Evolutionary conservation across 495 filamentous ascomycete genomes (phyloP).

Genomic region (Trichocladium antarcticum): DNA sequence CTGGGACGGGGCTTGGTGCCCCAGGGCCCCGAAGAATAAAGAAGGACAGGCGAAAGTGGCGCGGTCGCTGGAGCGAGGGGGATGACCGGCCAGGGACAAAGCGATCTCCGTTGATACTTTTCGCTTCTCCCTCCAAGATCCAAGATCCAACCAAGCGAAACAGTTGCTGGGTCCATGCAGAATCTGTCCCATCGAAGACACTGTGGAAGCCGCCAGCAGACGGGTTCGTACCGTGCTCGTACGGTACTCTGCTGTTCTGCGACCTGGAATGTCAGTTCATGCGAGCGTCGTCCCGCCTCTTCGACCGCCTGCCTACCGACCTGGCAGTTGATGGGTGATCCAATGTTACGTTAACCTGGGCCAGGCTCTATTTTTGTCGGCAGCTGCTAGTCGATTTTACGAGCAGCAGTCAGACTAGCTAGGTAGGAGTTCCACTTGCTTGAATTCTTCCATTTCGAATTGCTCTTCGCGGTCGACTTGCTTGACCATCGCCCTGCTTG

Average conservation of each 20-base stretch:
- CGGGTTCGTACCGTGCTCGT: not conserved
- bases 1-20: not conserved
- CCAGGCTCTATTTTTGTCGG: no score
- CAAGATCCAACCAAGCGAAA: not conserved
- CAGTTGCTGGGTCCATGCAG: slow-evolving; percentile 1
- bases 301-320: not conserved
- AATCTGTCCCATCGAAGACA: slow-evolving; percentile 10
- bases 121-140: no score
- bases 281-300: not conserved
- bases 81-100: no score
- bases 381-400: no score
- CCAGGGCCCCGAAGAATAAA: not conserved
- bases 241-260: not conserved
- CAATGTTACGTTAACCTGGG: not conserved
- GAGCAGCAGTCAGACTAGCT: no score
- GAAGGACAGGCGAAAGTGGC: not conserved
- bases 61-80: no score
- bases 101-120: no score
- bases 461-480: no score
- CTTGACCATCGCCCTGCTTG: no score
- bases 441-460: no score
- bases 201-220: slow-evolving; percentile 7
- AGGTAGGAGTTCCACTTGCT: no score
- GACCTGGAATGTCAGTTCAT: not conserved
- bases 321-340: not conserved